These are phyloP conservation scores for Tricholomella constricta DNA, from an alignment of 768 basidiomycete species.

Conservation along the genomic window DNA sequence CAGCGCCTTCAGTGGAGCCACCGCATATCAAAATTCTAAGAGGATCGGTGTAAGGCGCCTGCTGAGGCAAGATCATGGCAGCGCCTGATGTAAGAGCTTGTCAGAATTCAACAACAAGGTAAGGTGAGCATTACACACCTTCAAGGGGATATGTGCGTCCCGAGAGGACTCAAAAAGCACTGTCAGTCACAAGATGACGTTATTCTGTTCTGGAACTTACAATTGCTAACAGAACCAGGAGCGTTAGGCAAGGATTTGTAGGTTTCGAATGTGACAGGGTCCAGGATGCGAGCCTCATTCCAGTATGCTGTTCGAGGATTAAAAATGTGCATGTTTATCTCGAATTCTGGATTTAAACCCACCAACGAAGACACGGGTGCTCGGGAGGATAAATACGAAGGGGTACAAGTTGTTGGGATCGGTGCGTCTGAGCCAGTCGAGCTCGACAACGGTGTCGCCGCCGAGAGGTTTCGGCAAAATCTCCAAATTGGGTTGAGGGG, in stretches of 20 bases:
- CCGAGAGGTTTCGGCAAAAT: slow-evolving; percentile 68
- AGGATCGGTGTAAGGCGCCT: slow-evolving; percentile 74
- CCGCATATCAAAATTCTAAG: slow-evolving; percentile 74
- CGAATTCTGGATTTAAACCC: slow-evolving; percentile 18
- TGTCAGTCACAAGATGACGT: neutral
- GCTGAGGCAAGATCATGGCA: slow-evolving; percentile 67
- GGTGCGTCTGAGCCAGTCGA: slow-evolving; percentile 70
- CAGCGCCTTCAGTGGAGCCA: slow-evolving; percentile 65
- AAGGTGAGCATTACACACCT: slow-evolving; percentile 28
- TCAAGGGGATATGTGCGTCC: slow-evolving; percentile 81
- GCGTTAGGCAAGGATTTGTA: slow-evolving; percentile 65
- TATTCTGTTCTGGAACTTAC: slow-evolving; percentile 27
- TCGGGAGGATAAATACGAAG: slow-evolving; percentile 72
- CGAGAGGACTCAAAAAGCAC: slow-evolving; percentile 45
- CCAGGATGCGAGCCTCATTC: slow-evolving; percentile 78
- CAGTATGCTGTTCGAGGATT: slow-evolving; percentile 55
- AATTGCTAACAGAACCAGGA: slow-evolving; percentile 72
- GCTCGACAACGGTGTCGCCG: slow-evolving; percentile 57
- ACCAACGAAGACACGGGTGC: slow-evolving; percentile 72
- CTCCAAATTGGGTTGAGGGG: slow-evolving; percentile 69
- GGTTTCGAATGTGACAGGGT: slow-evolving; percentile 67
- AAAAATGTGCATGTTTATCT: neutral
- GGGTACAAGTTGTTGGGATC: slow-evolving; percentile 84
- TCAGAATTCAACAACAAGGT: neutral
- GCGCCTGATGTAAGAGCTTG: slow-evolving; percentile 35